Percentiles rank a stretch among this genome's conserved stretches.
These are phyloP conservation scores for Tolypocladium ophioglossoides DNA, from an alignment of 2,329 filamentous ascomycete species.

Conservation along the genomic window DNA sequence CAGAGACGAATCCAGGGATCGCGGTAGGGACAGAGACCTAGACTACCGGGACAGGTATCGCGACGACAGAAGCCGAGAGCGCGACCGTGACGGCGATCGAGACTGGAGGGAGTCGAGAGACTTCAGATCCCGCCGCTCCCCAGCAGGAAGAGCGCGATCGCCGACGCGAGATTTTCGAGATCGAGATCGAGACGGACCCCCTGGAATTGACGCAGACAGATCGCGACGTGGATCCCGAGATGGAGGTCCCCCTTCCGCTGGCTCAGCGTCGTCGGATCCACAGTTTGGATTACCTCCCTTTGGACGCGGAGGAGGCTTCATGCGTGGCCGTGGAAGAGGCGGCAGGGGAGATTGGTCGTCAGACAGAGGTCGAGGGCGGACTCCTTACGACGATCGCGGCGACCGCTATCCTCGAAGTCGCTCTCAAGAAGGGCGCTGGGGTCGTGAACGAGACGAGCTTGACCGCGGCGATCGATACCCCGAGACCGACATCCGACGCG, in stretches of 20 bases:
- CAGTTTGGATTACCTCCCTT: conserved; percentile 42
- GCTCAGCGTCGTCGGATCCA: conserved; percentile 60
- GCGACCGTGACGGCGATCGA: conserved; percentile 43
- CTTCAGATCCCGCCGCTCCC: conserved; percentile 43
- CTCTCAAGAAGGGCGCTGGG: conserved; percentile 53
- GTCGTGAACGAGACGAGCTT: conserved; percentile 44
- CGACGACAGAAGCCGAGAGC: conserved; percentile 50
- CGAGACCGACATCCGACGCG: conserved; percentile 29
- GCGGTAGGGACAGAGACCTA: conserved; percentile 47
- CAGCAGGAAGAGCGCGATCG: conserved; percentile 48
- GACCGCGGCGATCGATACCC: conserved; percentile 33
- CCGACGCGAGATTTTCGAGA: conserved; percentile 59
- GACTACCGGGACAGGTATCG: conserved; percentile 51
- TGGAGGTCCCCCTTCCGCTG: conserved; percentile 56
- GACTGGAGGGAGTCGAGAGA: conserved; percentile 32
- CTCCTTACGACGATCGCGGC: conserved; percentile 48
- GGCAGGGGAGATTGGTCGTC: conserved; percentile 29
- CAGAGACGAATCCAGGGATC: conserved; percentile 52
- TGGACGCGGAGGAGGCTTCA: conserved; percentile 45
- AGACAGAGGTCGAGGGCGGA: conserved; percentile 43
- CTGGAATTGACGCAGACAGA: conserved; percentile 56
- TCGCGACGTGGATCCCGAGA: conserved; percentile 61
- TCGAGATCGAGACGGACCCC: conserved; percentile 42
- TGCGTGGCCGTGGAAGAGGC: conserved; percentile 41
- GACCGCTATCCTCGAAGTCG: conserved; percentile 55